Evolutionary conservation across 2,329 filamentous ascomycete genomes (phyloP), one percentile per base, ranked within the genome.

Genomic region (Trematosphaeria pertusa): DNA sequence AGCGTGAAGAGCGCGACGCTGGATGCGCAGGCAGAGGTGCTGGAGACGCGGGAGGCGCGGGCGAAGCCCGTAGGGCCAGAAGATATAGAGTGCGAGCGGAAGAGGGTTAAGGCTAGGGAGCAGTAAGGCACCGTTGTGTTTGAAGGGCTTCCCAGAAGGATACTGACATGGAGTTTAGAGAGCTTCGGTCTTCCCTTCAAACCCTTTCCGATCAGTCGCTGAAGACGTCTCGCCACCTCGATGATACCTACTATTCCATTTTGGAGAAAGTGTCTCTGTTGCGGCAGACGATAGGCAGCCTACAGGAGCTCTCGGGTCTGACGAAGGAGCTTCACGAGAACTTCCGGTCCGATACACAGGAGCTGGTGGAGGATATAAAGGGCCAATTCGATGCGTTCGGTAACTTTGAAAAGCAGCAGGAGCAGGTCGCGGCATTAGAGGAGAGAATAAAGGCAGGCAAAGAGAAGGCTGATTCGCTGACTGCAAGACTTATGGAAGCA

Each of bases 191-290:
- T 15, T 70, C 73, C 17, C 61, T 79, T 8, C 70, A 74, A 40
- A 57, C 54, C 37, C 76, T 91, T 9, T 80, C 79, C 57, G 73
- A 79, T 22, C 79, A 85, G 65, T 87, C 87, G 17, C 78, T 83
- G 44, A 72, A 78, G 17, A 83, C 85, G 18, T 88, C 85, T 12
- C 78, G 81, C 50, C 81, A 81, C 24, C 81, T 93, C 32, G 88
- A 92, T 66, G 83, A 87, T 48, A 86, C 86, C 3, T 92, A 91
- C 72, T 88, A 88, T 54, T 82, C 83, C 0, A 81, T 91, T 8
- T 76, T 91, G 21, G 85, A 89, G 64, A 89, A 87, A 62, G 78
- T 88, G 37, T 80, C 80, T 38, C 70, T 78, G 1, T 75, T 92
- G 28, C 85, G 87, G 43, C 80, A 77, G 56, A 89, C 85, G 1